Evolutionary conservation across 2,329 filamentous ascomycete genomes (phyloP).

Genomic region (Sordariomycetes sp.): DNA sequence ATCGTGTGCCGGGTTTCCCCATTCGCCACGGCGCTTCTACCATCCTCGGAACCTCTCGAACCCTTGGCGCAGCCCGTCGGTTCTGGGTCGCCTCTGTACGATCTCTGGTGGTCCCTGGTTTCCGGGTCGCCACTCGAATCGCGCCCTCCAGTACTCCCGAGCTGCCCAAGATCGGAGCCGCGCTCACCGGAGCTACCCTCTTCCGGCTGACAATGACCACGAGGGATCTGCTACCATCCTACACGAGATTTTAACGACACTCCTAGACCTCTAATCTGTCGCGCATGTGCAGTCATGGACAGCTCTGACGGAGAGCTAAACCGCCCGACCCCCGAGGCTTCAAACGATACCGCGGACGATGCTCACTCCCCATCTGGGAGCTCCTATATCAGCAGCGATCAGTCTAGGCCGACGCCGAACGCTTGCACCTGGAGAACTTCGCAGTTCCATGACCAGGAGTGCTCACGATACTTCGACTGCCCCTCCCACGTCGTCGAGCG

Average conservation of each 20-base stretch:
- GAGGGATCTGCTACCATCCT: not conserved
- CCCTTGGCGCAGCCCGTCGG: not conserved
- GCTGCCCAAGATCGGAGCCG: not conserved
- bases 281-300: slow-evolving; percentile 18
- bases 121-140: not conserved
- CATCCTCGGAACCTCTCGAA: not conserved
- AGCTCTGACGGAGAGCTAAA: slow-evolving; percentile 14
- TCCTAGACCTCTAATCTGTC: not conserved
- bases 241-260: not conserved
- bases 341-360: slow-evolving; percentile 3
- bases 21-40: not conserved
- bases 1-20: not conserved
- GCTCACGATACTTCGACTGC: slow-evolving; percentile 33
- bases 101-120: not conserved
- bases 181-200: not conserved
- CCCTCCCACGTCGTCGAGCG: slow-evolving; percentile 30
- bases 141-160: not conserved
- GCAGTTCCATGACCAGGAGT: slow-evolving; percentile 27
- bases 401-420: slow-evolving; percentile 5
- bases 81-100: not conserved
- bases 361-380: slow-evolving; percentile 17
- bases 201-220: slow-evolving; percentile 2
- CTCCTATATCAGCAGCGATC: slow-evolving; percentile 24
- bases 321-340: slow-evolving; percentile 8
- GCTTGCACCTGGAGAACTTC: slow-evolving; percentile 24